phyloP scores from a whole-genome alignment of 2,329 filamentous ascomycete genomes.

The Paraconiothyrium brasiliense region DNA sequence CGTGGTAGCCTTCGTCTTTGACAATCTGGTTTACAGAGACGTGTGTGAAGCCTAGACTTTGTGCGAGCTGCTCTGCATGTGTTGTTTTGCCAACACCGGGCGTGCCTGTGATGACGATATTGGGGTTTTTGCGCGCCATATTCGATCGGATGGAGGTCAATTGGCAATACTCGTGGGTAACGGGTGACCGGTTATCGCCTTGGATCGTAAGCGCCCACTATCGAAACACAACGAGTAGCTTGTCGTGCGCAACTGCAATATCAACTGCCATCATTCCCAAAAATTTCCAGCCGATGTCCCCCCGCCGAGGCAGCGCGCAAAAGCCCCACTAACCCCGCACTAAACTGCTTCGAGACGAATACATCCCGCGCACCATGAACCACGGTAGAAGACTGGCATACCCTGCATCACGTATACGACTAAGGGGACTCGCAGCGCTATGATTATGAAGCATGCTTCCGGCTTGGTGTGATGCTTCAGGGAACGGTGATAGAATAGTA shows the following conservation, averaged over 20 bases:
- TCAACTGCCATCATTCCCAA: not conserved
- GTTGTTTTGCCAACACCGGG: slow-evolving; percentile 96
- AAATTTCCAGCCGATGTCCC: slow-evolving; percentile 5
- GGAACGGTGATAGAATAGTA: too few species aligned
- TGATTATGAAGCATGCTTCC: too few species aligned
- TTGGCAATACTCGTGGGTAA: not conserved
- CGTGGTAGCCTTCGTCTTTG: slow-evolving; percentile 86
- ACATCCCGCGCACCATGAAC: not conserved
- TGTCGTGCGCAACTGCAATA: too few species aligned
- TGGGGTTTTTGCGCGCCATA: slow-evolving; percentile 67
- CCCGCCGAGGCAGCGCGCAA: not conserved
- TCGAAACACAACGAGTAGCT: too few species aligned
- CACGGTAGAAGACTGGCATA: not conserved
- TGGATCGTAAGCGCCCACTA: too few species aligned
- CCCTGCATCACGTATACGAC: not conserved
- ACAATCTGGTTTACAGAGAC: slow-evolving; percentile 90
- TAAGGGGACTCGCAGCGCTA: too few species aligned
- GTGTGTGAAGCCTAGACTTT: slow-evolving; percentile 80
- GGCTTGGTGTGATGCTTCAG: too few species aligned
- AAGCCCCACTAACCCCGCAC: slow-evolving; percentile 14
- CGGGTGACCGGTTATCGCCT: too few species aligned
- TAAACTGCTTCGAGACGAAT: not conserved
- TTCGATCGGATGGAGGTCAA: not conserved
- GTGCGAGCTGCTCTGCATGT: slow-evolving; percentile 82
- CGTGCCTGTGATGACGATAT: slow-evolving; percentile 94